These are phyloP conservation scores for Podaxis sp. DNA, from an alignment of 768 basidiomycete genomes.

Conservation along the genomic window DNA sequence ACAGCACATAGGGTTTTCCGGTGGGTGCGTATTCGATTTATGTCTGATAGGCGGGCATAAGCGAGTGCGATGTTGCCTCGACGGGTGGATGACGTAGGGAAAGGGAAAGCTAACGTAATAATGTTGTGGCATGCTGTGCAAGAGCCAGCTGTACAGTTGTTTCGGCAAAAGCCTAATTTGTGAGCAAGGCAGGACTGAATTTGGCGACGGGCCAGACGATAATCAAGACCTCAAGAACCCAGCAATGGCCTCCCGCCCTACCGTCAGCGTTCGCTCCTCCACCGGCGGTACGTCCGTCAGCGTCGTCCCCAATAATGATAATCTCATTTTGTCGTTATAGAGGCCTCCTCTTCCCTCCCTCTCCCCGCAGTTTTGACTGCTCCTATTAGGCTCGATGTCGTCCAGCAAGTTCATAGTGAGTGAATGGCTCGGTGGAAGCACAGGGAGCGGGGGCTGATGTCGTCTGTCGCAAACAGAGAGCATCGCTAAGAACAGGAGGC, in stretches of 20 bases:
- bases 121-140: not conserved
- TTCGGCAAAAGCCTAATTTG: conserved; percentile 43
- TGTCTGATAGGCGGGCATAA: too few relatives aligned
- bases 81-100: not conserved
- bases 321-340: conserved; percentile 37
- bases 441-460: conserved; percentile 15
- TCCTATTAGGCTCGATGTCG: conserved; percentile 98
- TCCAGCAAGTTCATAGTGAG: conserved; percentile 98
- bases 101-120: not conserved
- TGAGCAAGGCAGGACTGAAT: conserved; percentile 21
- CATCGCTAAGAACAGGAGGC: conserved; percentile 96
- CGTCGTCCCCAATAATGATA: not conserved
- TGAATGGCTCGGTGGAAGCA: conserved; percentile 18
- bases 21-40: too few relatives aligned
- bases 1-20: too few relatives aligned
- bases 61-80: not conserved
- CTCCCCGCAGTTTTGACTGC: conserved; percentile 97
- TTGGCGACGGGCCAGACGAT: conserved; percentile 25
- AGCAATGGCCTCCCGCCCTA: conserved; percentile 90
- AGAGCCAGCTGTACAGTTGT: conserved; percentile 35
- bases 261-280: conserved; percentile 78
- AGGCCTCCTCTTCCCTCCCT: conserved; percentile 85
- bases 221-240: conserved; percentile 44
- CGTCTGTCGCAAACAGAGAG: conserved; percentile 59
- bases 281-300: conserved; percentile 61